Evolutionary conservation across 495 filamentous ascomycete genomes (phyloP), one percentile per base, ranked within the genome.

Genomic region (Amorphotheca resinae): DNA sequence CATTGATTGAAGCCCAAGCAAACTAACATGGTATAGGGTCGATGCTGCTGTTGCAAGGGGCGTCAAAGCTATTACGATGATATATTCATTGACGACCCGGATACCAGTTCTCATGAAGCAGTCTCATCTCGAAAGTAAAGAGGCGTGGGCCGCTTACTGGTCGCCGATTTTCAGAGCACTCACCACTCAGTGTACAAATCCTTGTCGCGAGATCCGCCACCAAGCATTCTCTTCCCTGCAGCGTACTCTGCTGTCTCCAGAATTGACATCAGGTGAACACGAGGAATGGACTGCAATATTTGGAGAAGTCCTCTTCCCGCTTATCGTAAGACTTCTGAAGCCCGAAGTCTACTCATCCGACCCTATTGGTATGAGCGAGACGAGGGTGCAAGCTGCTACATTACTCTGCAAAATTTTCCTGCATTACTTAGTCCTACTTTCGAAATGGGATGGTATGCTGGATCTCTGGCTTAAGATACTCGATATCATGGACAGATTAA

Each of bases 121-220:
- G 55, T 95, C 87, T 17, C 93, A 96, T 50, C 75, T 96, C 0
- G 93, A 96, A 53, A 77, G 76, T 45, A 80, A 68, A 47, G 84
- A 95, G 70, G 91, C 91, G 26, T 99, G 91, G 91, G 84, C 84
- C 22, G 85, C 93, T 11, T 99, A 99, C 59, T 99, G 91, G 91
- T 80, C 87, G 12, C 93, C 88, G 17, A 89, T 96, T 23, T 89
- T 98, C 64, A 75, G 82, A 46, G 80, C 84, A 9, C 65, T 96
- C 22, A 91, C 84, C 7, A 74, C 74, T 7, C 91, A 98, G 63
- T 95, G 86, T 63, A 80, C 83, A 48, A 99, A 96, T 55, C 88
- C 93, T 5, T 95, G 87, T 57, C 84, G 91, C 33, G 87, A 93
- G 58, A 86, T 99, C 37, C 77, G 91, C 1, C 80, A 88, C 49